These are phyloP conservation scores for Backusella psychrophila DNA, from an alignment of 192 early-diverging fungal species.

Conservation along the genomic window DNA sequence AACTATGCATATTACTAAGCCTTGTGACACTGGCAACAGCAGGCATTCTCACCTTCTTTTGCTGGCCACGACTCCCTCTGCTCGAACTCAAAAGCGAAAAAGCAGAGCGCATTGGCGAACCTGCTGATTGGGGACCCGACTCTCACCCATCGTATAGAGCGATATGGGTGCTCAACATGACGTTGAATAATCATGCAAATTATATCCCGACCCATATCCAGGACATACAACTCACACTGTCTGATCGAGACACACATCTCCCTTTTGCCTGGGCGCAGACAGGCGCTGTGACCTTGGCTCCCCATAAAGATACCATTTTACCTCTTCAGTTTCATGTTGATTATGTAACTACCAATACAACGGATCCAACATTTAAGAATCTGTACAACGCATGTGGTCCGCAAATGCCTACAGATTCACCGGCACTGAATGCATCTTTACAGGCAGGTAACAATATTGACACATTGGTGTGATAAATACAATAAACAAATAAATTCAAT, in stretches of 20 bases:
- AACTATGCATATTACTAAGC: background rate
- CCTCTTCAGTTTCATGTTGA: background rate
- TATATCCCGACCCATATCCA: slow-evolving; percentile 25
- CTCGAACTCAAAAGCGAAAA: slow-evolving; percentile 1
- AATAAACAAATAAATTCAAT: no score
- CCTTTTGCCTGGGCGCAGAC: slow-evolving; percentile 8
- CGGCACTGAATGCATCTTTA: slow-evolving; percentile 2
- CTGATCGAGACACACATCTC: slow-evolving; percentile 11
- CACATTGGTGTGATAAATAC: no score
- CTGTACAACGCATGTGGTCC: slow-evolving; percentile 24
- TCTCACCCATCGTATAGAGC: slow-evolving; percentile 1
- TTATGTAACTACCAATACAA: slow-evolving; percentile 6
- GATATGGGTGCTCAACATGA: slow-evolving; percentile 26
- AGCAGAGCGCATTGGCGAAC: slow-evolving; percentile 6
- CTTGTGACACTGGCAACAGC: background rate
- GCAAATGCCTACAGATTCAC: slow-evolving; percentile 2
- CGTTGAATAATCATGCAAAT: slow-evolving; percentile 24
- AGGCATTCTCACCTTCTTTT: slow-evolving; percentile 12
- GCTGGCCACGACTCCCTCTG: slow-evolving; percentile 27
- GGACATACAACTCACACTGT: slow-evolving; percentile 9
- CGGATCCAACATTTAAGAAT: slow-evolving; percentile 19
- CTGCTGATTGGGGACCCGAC: slow-evolving; percentile 16
- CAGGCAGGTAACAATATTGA: background rate
- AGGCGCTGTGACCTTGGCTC: slow-evolving; percentile 5
- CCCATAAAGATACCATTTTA: background rate